These are phyloP conservation scores for Aspergillus saccharolyticus DNA, from an alignment of 495 filamentous ascomycete species.

Conservation along the genomic window DNA sequence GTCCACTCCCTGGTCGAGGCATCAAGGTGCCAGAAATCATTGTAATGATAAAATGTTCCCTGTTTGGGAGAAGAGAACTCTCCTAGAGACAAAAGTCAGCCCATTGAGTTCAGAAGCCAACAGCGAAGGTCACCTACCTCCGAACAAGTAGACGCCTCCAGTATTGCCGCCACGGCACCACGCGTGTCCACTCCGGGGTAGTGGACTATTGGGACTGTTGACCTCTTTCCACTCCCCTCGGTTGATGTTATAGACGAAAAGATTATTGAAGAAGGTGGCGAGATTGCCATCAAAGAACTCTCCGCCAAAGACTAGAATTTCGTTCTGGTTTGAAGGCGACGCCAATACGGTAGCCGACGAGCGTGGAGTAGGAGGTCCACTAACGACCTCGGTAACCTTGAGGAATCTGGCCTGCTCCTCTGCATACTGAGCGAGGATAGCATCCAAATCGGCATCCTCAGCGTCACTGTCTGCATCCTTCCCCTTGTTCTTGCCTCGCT, in stretches of 20 bases:
- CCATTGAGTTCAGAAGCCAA: not conserved
- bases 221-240: slow-evolving; percentile 82
- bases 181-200: slow-evolving; percentile 87
- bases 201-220: slow-evolving; percentile 83
- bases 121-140: slow-evolving; percentile 46
- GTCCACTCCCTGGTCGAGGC: slow-evolving; percentile 81
- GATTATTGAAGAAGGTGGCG: slow-evolving; percentile 61
- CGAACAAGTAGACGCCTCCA: slow-evolving; percentile 85
- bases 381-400: slow-evolving; percentile 79
- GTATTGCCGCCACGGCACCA: slow-evolving; percentile 85
- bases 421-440: slow-evolving; percentile 88
- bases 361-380: slow-evolving; percentile 71
- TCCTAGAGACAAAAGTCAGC: slow-evolving; percentile 37
- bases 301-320: slow-evolving; percentile 89
- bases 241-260: slow-evolving; percentile 88
- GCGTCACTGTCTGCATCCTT: slow-evolving; percentile 67
- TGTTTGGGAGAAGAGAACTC: slow-evolving; percentile 82
- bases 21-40: slow-evolving; percentile 94
- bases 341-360: slow-evolving; percentile 75
- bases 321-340: slow-evolving; percentile 78
- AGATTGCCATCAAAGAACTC: slow-evolving; percentile 62
- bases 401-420: slow-evolving; percentile 83
- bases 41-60: slow-evolving; percentile 98
- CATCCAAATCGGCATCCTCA: slow-evolving; percentile 91
- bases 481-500: slow-evolving; percentile 58